Conservation (phyloP, 257 asterid genomes). For the Vinca minor region DNA sequence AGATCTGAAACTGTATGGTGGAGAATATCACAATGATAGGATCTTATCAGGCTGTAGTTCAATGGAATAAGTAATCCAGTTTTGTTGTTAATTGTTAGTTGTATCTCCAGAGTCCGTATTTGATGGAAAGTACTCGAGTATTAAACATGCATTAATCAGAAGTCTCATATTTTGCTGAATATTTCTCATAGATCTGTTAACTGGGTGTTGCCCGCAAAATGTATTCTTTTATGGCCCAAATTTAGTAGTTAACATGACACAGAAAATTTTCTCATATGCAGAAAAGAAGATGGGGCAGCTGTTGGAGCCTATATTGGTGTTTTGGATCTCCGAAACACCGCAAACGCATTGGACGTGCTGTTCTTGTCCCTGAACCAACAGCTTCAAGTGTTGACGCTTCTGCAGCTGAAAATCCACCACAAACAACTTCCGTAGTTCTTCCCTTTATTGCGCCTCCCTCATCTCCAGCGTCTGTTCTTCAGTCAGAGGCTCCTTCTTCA, state of each 20-base stretch:
- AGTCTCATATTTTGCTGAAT: background rate
- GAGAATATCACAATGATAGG: too few species aligned
- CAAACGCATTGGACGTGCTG: constrained; percentile 67
- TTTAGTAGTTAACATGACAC: background rate
- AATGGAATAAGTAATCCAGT: too few species aligned
- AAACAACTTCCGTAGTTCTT: constrained; percentile 41
- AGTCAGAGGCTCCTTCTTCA: constrained; percentile 78
- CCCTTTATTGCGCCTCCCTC: constrained; percentile 95
- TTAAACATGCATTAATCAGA: background rate
- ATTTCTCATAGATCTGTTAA: background rate
- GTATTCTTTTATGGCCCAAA: background rate
- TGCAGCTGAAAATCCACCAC: constrained; percentile 36
- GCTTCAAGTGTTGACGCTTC: constrained; percentile 32
- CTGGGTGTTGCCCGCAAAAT: background rate
- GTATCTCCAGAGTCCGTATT: background rate
- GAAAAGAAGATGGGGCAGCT: constrained; percentile 84
- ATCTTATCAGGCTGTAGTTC: too few species aligned
- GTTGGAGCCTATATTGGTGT: constrained; percentile 76
- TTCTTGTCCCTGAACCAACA: constrained; percentile 53
- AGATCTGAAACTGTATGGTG: too few species aligned
- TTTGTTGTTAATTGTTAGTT: background rate
- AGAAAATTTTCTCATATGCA: constrained; percentile 20
- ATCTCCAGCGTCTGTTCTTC: constrained; percentile 85
- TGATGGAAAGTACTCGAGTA: background rate
- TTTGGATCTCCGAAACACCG: constrained; percentile 57